Percentiles rank a stretch among this genome's conserved stretches.
Evolutionary conservation across 371 early-diverging fungal species (phyloP).

Genomic region (Rhizomucor miehei): DNA sequence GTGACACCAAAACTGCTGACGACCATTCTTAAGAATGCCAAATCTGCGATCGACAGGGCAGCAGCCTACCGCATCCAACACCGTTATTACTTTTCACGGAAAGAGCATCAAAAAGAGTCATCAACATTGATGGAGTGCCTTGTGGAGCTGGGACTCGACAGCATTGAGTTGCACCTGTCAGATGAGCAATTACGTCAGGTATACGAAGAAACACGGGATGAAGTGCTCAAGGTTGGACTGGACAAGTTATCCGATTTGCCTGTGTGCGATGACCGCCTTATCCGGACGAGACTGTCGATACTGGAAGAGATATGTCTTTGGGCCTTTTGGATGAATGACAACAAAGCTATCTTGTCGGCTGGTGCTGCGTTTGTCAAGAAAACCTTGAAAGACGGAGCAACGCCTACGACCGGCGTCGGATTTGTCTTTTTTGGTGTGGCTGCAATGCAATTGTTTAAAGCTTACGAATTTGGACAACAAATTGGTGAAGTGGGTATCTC

Average conservation of each 20-base stretch:
- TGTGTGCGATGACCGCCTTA: slow-evolving; percentile 33
- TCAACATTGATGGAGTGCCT: slow-evolving; percentile 36
- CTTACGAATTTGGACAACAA: slow-evolving; percentile 40
- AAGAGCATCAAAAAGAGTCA: slow-evolving; percentile 26
- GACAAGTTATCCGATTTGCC: slow-evolving; percentile 29
- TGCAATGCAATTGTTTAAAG: slow-evolving; percentile 35
- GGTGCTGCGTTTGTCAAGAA: slow-evolving; percentile 28
- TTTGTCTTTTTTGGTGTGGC: slow-evolving; percentile 46
- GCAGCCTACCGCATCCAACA: slow-evolving; percentile 44
- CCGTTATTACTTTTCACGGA: slow-evolving; percentile 36
- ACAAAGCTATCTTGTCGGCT: slow-evolving; percentile 28
- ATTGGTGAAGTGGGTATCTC: slow-evolving; percentile 39
- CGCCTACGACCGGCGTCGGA: slow-evolving; percentile 44
- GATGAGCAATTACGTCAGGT: slow-evolving; percentile 21
- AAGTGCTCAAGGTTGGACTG: slow-evolving; percentile 32
- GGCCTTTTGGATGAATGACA: slow-evolving; percentile 39
- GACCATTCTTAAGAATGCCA: slow-evolving; percentile 33
- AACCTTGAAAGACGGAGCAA: slow-evolving; percentile 36
- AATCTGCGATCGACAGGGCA: slow-evolving; percentile 40
- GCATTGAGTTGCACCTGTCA: slow-evolving; percentile 21
- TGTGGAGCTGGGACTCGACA: slow-evolving; percentile 34
- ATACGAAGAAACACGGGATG: slow-evolving; percentile 25
- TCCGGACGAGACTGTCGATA: slow-evolving; percentile 37
- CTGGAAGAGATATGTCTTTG: slow-evolving; percentile 45
- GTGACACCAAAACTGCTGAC: slow-evolving; percentile 20